A percentile compares a stretch with the other conserved stretches of the same genome.
Evolutionary conservation across 495 filamentous ascomycete species (phyloP).

Genomic region (Penicillium pancosmium): DNA sequence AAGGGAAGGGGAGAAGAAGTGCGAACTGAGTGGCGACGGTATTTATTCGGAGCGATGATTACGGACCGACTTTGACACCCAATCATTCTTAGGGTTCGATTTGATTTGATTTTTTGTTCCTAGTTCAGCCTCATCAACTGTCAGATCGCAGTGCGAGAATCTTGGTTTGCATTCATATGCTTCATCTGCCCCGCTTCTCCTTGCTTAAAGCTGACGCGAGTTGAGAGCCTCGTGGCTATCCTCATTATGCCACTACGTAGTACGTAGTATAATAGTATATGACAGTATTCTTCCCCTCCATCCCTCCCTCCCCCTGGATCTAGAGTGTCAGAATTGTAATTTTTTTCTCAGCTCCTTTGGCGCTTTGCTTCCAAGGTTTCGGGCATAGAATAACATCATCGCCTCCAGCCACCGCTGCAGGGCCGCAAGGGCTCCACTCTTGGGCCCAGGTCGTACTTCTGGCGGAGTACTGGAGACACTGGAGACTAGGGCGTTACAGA

Average conservation of each 20-base stretch:
- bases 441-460: conserved; percentile 7
- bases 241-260: not conserved
- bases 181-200: too few relatives aligned
- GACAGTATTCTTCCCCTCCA: not conserved
- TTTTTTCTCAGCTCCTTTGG: not conserved
- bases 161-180: not conserved
- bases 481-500: conserved; percentile 6
- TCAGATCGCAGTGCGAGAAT: conserved; percentile 1
- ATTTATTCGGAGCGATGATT: not conserved
- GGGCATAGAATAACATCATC: conserved; percentile 20
- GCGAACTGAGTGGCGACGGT: not conserved
- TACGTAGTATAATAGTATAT: not conserved
- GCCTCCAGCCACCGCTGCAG: conserved; percentile 15
- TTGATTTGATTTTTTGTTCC: too few relatives aligned
- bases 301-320: not conserved
- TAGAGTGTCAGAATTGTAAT: too few relatives aligned
- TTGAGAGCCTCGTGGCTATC: too few relatives aligned
- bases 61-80: not conserved
- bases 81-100: too few relatives aligned
- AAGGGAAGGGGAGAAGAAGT: not conserved
- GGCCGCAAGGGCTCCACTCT: conserved; percentile 13
- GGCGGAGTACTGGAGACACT: not conserved
- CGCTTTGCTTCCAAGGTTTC: conserved; percentile 19
- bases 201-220: too few relatives aligned
- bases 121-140: conserved; percentile 7